Base-by-base conservation (phyloP, 2,329 filamentous ascomycete species). In the Westerdykella sp. region DNA sequence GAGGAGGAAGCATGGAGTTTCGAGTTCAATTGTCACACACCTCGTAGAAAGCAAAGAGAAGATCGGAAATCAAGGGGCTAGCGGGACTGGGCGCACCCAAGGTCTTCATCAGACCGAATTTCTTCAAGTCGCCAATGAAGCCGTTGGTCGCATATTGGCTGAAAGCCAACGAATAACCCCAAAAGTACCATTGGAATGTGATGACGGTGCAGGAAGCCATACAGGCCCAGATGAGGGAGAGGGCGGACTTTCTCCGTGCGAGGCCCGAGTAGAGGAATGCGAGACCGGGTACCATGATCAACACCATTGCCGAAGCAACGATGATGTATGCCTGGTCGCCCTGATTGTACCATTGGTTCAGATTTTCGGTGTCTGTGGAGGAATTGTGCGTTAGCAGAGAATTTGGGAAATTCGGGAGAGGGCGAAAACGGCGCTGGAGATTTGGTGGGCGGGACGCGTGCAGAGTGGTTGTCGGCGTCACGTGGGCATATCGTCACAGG, bases 121-220 rank as follows among this genome's bases (percentile, higher is more conserved):
- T 86, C 56, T 83, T 78, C 43, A 98, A 72, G 66, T 97, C 81
- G 43, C 93, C 93, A 62, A 98, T 97, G 72, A 86, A 97, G 41
- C 87, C 85, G 71, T 87, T 96, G 54, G 80, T 88, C 4, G 84
- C 86, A 12, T 81, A 81, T 35, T 79, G 76, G 61, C 86, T 93
- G 71, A 97, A 96, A 41, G 91, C 90, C 48, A 98, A 76, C 12
- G 91, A 95, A 70, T 95, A 98, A 31, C 93, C 93, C 91, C 93
- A 97, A 69, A 98, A 96, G 64, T 96, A 97, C 93, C 93, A 98
- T 73, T 98, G 93, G 74, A 98, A 96, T 44, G 87, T 85, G 66
- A 96, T 78, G 63, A 97, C 83, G 38, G 87, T 90, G 65, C 85
- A 85, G 37, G 89, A 93, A 67, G 85, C 91, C 87, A 98, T 94